Evolutionary conservation across 495 filamentous ascomycete genomes (phyloP).

Genomic region (Penicillium ucsense): DNA sequence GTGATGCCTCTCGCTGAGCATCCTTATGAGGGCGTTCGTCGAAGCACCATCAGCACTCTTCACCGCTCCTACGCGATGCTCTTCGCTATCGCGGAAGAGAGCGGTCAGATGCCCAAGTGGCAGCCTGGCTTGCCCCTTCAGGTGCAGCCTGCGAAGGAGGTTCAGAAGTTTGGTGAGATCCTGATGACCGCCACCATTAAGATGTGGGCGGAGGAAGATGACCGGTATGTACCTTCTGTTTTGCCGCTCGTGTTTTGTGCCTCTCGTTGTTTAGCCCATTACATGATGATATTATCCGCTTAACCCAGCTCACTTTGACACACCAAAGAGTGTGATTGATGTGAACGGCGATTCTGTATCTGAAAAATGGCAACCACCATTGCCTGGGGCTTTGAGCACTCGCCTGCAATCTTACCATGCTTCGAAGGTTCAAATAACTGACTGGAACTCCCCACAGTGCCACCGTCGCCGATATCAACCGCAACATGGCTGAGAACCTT

Average conservation of each 20-base stretch:
- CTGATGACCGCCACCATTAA: constrained; percentile 75
- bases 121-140: constrained; percentile 77
- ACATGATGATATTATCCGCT: constrained; percentile 85
- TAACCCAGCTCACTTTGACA: constrained; percentile 99
- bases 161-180: constrained; percentile 80
- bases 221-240: constrained; percentile 61
- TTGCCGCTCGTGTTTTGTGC: constrained; percentile 4
- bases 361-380: constrained; percentile 10
- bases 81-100: constrained; percentile 77
- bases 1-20: constrained; percentile 76
- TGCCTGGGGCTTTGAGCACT: constrained; percentile 7
- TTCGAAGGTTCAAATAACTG: constrained; percentile 24
- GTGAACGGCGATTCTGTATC: constrained; percentile 68
- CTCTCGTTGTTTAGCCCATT: constrained; percentile 10
- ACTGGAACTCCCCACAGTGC: constrained; percentile 41
- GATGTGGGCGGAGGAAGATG: constrained; percentile 80
- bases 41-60: constrained; percentile 77
- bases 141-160: constrained; percentile 61
- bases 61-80: constrained; percentile 91
- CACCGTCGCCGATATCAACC: constrained; percentile 90
- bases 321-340: constrained; percentile 69
- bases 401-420: constrained; percentile 5
- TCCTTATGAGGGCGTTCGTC: constrained; percentile 85
- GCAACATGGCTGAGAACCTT: constrained; percentile 84
- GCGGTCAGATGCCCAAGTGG: constrained; percentile 71